Base-by-base conservation (phyloP, 495 filamentous ascomycete species). In the Neurospora hispaniola region DNA sequence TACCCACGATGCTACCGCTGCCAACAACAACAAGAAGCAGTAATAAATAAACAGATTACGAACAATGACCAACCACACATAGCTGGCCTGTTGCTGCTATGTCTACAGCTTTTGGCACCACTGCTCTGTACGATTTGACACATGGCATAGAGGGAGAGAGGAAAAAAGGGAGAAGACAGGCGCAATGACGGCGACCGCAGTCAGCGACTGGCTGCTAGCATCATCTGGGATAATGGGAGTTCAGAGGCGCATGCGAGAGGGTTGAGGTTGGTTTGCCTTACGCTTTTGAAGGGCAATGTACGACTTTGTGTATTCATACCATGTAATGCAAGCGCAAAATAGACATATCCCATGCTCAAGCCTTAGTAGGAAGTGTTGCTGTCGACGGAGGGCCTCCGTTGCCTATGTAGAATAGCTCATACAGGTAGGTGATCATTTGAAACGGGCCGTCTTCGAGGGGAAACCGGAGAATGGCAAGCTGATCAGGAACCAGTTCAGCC, bases 11-110 rank as follows among this genome's bases (percentile, higher is more conserved):
- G 77, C 79, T 40, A 80, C 79, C 2, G 68, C 68, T 39, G 79
- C 78, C 3, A 81, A 79, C 75, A 42, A 76, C 44, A 59, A 27
- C 69, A 79, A 75, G 72, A 46, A 79, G 74, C 74, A 77, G 41
- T 40, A 71, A 59, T 66, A 66, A 66, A 66, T 66, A 38, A 35
- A 66, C 27, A 35, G 54, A 66, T 7, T 2, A 66, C 54, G 14
- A 66, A 66, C 54, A 66, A 66, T 66, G 27, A 66, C 27, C 35
- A 66, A 35, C 27, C 16, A 8, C 27, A 35, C 54, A 62, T 27
- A 62, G 54, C 54, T 35, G 16, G 54, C 54, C 54, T 35, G 54
- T 62, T 62, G 54, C 54, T 62, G 54, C 54, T 31, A 35, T 62
- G 31, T 62, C 54, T 35, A 18, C 54, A 35, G 35, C 54, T 18